Percentiles rank a stretch among this genome's conserved stretches.
Conservation (phyloP, 352 stramenopile species). For the Aphanomyces invadans region DNA sequence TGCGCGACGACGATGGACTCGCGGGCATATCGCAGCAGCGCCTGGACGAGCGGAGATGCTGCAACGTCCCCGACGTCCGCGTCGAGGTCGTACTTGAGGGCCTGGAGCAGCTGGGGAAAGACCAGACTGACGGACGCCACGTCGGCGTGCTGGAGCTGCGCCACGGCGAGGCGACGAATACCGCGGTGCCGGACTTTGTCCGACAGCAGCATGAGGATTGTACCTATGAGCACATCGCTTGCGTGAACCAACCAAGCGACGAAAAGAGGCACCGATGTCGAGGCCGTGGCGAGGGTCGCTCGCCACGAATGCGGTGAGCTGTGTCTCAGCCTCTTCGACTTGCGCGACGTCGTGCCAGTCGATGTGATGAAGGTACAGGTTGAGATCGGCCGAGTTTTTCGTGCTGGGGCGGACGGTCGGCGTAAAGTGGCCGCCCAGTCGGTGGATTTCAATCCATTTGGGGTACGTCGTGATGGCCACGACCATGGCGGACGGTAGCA, state of each 20-base stretch:
- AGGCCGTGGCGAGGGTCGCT: background rate
- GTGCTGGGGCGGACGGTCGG: background rate
- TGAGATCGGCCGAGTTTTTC: background rate
- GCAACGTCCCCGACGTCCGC: conserved; percentile 22
- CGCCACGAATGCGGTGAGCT: background rate
- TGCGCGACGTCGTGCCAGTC: conserved; percentile 7
- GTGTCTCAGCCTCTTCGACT: conserved; percentile 1
- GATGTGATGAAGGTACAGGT: background rate
- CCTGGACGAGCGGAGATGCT: conserved; percentile 25
- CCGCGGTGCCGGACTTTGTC: conserved; percentile 1
- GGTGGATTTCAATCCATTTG: conserved; percentile 9
- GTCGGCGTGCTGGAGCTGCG: background rate
- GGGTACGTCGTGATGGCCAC: background rate
- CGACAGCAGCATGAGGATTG: background rate
- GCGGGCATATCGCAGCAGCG: background rate
- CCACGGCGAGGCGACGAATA: background rate
- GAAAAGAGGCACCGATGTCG: background rate
- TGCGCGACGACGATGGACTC: conserved; percentile 19
- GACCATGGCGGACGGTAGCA: conserved; percentile 12
- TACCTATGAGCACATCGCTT: no score
- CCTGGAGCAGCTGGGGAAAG: conserved; percentile 32
- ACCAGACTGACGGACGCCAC: conserved; percentile 9
- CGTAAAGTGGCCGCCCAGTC: background rate
- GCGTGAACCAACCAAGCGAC: no score
- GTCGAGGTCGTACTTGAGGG: conserved; percentile 28